Conservation (phyloP, 768 basidiomycete species). For the Pleurotus platypus region DNA sequence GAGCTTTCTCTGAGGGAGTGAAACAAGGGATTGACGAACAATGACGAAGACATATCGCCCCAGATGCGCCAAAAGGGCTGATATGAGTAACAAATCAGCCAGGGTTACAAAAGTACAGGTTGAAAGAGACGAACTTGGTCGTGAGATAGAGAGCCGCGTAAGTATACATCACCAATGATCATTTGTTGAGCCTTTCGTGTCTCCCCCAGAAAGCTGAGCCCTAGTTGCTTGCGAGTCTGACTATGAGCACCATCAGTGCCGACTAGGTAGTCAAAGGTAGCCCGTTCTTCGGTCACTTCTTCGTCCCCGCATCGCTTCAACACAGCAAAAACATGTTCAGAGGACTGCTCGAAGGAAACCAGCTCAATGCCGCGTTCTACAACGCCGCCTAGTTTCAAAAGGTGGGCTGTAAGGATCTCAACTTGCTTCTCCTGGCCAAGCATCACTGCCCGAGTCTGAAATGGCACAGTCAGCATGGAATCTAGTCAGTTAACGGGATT, state of each 20-base stretch:
- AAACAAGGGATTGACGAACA: slow-evolving; percentile 21
- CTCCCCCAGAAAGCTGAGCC: slow-evolving; percentile 38
- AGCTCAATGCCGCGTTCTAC: slow-evolving; percentile 35
- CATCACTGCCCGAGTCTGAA: slow-evolving; percentile 10
- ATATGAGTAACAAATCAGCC: slow-evolving; percentile 24
- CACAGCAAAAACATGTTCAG: slow-evolving; percentile 24
- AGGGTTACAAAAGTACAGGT: slow-evolving; percentile 24
- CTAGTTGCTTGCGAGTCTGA: slow-evolving; percentile 33
- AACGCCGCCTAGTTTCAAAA: slow-evolving; percentile 15
- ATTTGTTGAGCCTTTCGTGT: slow-evolving; percentile 21
- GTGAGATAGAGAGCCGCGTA: slow-evolving; percentile 30
- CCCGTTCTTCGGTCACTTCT: slow-evolving; percentile 19
- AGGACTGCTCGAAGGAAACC: slow-evolving; percentile 25
- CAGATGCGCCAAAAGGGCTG: slow-evolving; percentile 45
- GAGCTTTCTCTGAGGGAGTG: not conserved
- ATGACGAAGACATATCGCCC: slow-evolving; percentile 30
- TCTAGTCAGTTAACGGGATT: not conserved
- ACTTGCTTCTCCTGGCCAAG: slow-evolving; percentile 23
- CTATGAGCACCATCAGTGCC: slow-evolving; percentile 41
- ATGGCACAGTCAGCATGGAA: not conserved
- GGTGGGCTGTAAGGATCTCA: slow-evolving; percentile 26
- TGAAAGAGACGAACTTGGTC: slow-evolving; percentile 1
- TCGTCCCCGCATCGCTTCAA: slow-evolving; percentile 19
- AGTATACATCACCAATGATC: slow-evolving; percentile 32
- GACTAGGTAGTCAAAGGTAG: slow-evolving; percentile 28